Conservation (phyloP, 257 asterid species). For the Solanum bulbocastanum region DNA sequence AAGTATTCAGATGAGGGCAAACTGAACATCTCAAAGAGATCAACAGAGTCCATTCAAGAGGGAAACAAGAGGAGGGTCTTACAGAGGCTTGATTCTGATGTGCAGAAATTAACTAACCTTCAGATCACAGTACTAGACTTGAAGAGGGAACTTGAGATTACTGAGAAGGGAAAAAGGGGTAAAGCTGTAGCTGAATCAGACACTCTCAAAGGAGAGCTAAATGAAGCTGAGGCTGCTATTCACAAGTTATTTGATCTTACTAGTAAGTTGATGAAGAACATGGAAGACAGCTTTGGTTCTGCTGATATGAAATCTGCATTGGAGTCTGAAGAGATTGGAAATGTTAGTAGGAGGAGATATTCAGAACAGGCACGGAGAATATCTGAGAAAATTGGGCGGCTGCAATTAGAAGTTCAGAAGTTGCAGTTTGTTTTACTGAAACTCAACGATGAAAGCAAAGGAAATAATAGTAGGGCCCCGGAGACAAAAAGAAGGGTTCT, state of each 20-base stretch:
- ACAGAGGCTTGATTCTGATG: constrained; percentile 81
- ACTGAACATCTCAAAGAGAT: constrained; percentile 48
- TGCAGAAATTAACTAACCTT: constrained; percentile 77
- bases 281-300: constrained; percentile 37
- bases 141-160: constrained; percentile 64
- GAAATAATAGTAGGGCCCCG: constrained; percentile 7
- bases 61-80: constrained; percentile 64
- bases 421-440: constrained; percentile 40
- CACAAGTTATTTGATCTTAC: constrained; percentile 64
- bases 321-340: constrained; percentile 56
- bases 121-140: constrained; percentile 74
- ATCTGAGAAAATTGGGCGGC: constrained; percentile 41
- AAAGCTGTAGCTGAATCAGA: constrained; percentile 73
- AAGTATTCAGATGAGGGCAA: constrained; percentile 52
- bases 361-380: constrained; percentile 39
- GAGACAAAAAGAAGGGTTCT: constrained; percentile 34
- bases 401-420: constrained; percentile 51
- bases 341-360: constrained; percentile 43
- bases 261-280: constrained; percentile 47
- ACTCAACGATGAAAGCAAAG: constrained; percentile 26
- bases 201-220: constrained; percentile 67
- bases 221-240: constrained; percentile 62
- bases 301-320: constrained; percentile 41
- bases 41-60: constrained; percentile 43
- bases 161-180: constrained; percentile 68